Conservation (phyloP, 129 eudicot species). For the Flaveria ramosissima region DNA sequence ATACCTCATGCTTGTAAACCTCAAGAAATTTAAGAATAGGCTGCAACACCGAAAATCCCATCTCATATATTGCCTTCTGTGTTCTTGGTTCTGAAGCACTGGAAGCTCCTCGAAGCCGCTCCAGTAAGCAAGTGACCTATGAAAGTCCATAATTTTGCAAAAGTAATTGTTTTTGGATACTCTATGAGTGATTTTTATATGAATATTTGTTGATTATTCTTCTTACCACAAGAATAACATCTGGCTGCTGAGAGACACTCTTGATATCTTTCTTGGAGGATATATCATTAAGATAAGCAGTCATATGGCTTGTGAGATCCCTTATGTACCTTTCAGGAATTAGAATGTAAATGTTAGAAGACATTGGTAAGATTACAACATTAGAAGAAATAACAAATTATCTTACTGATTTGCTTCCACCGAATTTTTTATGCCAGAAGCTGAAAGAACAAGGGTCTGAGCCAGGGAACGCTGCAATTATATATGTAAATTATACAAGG, state of each 20-base stretch:
- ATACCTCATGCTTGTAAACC: constrained; percentile 90
- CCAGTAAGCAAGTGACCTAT: constrained; percentile 84
- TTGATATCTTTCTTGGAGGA: constrained; percentile 74
- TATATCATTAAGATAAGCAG: constrained; percentile 64
- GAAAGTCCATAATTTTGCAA: constrained; percentile 15
- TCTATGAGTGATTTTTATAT: background rate
- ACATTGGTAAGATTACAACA: constrained; percentile 13
- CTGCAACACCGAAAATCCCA: constrained; percentile 86
- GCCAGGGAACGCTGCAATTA: constrained; percentile 88
- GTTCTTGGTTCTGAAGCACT: constrained; percentile 88
- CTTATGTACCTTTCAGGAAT: constrained; percentile 59
- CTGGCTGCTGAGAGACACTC: constrained; percentile 74
- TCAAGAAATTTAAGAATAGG: constrained; percentile 70
- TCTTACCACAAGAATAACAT: constrained; percentile 72
- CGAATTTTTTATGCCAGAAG: constrained; percentile 61
- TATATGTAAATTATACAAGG: constrained; percentile 17
- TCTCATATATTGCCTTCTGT: constrained; percentile 83
- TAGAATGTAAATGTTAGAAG: constrained; percentile 14
- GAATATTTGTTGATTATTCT: background rate
- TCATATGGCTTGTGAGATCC: constrained; percentile 70
- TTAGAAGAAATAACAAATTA: background rate
- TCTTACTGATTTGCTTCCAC: constrained; percentile 77
- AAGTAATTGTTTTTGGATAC: background rate
- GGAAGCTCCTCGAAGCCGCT: constrained; percentile 96
- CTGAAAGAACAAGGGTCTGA: constrained; percentile 83